phyloP scores from a whole-genome alignment of 2,329 filamentous ascomycete species.

The Ophiostoma fasciatum region DNA sequence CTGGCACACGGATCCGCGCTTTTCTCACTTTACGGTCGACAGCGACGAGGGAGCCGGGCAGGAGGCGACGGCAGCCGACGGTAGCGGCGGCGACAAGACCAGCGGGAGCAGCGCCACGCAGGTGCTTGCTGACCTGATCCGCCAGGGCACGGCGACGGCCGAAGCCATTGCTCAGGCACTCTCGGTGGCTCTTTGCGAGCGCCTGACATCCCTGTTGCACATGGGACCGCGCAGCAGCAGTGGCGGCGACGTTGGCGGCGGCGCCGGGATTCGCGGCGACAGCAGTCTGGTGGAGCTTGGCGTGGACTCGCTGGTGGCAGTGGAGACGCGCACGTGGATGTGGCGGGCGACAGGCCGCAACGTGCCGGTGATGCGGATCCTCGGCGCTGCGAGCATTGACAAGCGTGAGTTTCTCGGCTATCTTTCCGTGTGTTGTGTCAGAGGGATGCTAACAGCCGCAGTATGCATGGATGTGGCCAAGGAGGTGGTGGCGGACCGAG shows the following conservation, averaged over 20 bases:
- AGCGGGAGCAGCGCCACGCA: conserved; percentile 12
- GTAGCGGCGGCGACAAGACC: background rate
- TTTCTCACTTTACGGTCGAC: conserved; percentile 22
- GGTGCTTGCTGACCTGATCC: conserved; percentile 12
- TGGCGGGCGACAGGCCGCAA: conserved; percentile 25
- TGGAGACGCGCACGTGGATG: conserved; percentile 31
- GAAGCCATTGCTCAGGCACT: conserved; percentile 13
- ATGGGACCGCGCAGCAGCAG: conserved; percentile 9
- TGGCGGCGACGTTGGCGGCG: background rate
- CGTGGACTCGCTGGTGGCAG: conserved; percentile 26
- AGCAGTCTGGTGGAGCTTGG: conserved; percentile 23
- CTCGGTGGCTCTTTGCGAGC: conserved; percentile 16
- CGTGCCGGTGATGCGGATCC: conserved; percentile 30
- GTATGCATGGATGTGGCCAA: no score
- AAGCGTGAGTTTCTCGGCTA: conserved; percentile 13
- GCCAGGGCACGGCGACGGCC: conserved; percentile 5
- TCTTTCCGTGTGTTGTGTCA: no score
- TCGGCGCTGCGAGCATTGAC: conserved; percentile 19
- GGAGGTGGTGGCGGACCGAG: no score
- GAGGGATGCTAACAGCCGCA: no score
- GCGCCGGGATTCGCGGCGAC: conserved; percentile 15
- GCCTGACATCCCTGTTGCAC: conserved; percentile 19
- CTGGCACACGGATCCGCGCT: conserved; percentile 30
- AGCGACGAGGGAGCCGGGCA: background rate
- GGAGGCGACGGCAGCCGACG: background rate